phyloP scores from a whole-genome alignment of 805 yeast genomes.

The Monosporozyma aerobia region DNA sequence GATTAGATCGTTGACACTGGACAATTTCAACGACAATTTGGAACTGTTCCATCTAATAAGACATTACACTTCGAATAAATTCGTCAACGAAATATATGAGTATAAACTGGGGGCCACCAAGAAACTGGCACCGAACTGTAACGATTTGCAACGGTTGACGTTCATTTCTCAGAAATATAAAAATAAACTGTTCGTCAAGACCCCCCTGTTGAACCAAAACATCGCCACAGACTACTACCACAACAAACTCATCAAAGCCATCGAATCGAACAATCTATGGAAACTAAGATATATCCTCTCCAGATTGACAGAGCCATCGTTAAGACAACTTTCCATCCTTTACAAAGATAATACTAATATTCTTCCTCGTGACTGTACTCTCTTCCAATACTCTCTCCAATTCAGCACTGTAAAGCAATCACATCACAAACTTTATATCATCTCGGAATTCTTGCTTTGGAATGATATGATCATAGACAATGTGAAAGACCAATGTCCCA shows the following conservation, averaged over 20 bases:
- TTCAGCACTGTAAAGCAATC: background rate
- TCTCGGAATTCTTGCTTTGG: conserved; percentile 45
- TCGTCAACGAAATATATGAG: conserved; percentile 57
- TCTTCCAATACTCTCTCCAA: conserved; percentile 47
- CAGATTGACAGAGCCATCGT: background rate
- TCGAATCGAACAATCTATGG: conserved; percentile 38
- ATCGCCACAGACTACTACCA: conserved; percentile 10
- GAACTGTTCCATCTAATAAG: conserved; percentile 52
- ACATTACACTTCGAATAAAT: conserved; percentile 44
- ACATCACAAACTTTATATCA: conserved; percentile 22
- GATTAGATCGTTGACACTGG: conserved; percentile 69
- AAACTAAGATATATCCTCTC: conserved; percentile 2
- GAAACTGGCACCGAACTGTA: conserved; percentile 29
- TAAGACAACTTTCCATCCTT: background rate
- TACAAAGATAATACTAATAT: conserved; percentile 5
- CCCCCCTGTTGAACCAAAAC: conserved; percentile 11
- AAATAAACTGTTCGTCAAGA: conserved; percentile 34
- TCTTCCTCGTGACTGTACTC: background rate
- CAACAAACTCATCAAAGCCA: conserved; percentile 40
- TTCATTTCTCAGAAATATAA: conserved; percentile 63
- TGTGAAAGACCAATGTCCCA: conserved; percentile 6
- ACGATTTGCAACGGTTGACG: conserved; percentile 41
- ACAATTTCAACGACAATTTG: conserved; percentile 43
- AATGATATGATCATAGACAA: conserved; percentile 50
- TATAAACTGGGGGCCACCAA: conserved; percentile 17